Base-by-base conservation (phyloP, 352 stramenopile genomes). In the Aphanomyces astaci region DNA sequence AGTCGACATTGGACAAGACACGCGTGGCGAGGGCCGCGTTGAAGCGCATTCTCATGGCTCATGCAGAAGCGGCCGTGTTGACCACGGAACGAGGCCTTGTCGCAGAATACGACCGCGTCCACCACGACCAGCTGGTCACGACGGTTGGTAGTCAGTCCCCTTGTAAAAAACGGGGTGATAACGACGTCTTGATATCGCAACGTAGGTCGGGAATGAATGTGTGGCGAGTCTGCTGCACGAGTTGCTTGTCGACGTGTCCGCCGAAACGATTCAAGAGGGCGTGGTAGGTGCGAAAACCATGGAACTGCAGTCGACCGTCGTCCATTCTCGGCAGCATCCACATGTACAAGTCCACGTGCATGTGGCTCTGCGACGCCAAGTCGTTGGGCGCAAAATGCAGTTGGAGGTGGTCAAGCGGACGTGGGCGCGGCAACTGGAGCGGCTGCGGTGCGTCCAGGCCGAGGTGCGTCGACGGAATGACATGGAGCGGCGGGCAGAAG, bases 11-110 rank as follows among this genome's bases (percentile, higher is more conserved):
- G 0, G 81, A 86, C n/a, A 56, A 80, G 0, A 71, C 84, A 25
- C 74, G 81, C 13, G 73, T 89, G 5, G 53, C 80, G 17, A 67
- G 82, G 32, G 81, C 81, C 15, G 75, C 72, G 56, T 79, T 89
- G 66, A 93, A 91, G 62, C 81, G 82, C 0, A 63, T 89, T 1
- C 74, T 79, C 0, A 90, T 92, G 82, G 68, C 73, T 30, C 64
- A 67, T 0, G 75, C 90, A 5, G 84, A 92, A 43, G 64, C 80
- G 4, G 62, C 45, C 3, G 66, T 90, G 9, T 32, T 85, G 1
- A 33, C 43, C 0, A 78, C 75, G 25, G 75, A 89, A 31, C 43
- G 9, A 22, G 22, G 66, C 9, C 19, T 89, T 22, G 63, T 75
- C 1, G 53, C n/a, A 1, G 48, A 51, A 3, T 82, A 82, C 48